Evolutionary conservation across 495 filamentous ascomycete species (phyloP).

Genomic region (Sabuloglossum arenarium): DNA sequence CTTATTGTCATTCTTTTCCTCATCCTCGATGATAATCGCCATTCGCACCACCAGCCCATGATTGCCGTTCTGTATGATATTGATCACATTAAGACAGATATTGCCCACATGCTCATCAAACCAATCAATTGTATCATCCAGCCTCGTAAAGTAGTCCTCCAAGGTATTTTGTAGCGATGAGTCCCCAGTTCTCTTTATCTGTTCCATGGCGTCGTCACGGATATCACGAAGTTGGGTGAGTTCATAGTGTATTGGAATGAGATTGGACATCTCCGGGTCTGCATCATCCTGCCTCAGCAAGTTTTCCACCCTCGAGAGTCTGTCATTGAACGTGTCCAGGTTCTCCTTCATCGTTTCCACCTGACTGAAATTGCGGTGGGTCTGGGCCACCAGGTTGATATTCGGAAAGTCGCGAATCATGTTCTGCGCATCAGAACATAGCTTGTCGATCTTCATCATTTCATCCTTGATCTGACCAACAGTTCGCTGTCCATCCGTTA

Average conservation of each 20-base stretch:
- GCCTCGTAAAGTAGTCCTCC: slow-evolving; percentile 66
- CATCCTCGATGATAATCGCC: slow-evolving; percentile 79
- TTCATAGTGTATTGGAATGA: slow-evolving; percentile 73
- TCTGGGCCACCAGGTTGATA: slow-evolving; percentile 81
- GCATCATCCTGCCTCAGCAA: slow-evolving; percentile 65
- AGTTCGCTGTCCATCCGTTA: slow-evolving; percentile 71
- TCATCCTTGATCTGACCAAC: slow-evolving; percentile 86
- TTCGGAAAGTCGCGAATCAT: slow-evolving; percentile 95
- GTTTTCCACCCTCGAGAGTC: slow-evolving; percentile 48
- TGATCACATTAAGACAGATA: slow-evolving; percentile 77
- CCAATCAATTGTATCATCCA: slow-evolving; percentile 74
- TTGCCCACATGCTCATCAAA: slow-evolving; percentile 90
- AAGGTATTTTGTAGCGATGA: slow-evolving; percentile 54
- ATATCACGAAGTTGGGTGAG: slow-evolving; percentile 83
- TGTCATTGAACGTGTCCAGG: slow-evolving; percentile 63
- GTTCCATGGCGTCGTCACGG: slow-evolving; percentile 86
- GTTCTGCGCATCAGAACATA: slow-evolving; percentile 86
- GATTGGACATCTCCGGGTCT: slow-evolving; percentile 79
- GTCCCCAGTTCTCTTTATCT: slow-evolving; percentile 59
- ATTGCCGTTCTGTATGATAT: slow-evolving; percentile 63
- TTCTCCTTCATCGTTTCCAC: slow-evolving; percentile 81
- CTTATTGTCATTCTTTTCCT: slow-evolving; percentile 86
- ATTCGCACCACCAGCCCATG: slow-evolving; percentile 74
- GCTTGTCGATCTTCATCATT: slow-evolving; percentile 93
- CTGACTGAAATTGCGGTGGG: slow-evolving; percentile 83